phyloP scores from a whole-genome alignment of 1,284 basidiomycete species.

The Bjerkandera adusta region DNA sequence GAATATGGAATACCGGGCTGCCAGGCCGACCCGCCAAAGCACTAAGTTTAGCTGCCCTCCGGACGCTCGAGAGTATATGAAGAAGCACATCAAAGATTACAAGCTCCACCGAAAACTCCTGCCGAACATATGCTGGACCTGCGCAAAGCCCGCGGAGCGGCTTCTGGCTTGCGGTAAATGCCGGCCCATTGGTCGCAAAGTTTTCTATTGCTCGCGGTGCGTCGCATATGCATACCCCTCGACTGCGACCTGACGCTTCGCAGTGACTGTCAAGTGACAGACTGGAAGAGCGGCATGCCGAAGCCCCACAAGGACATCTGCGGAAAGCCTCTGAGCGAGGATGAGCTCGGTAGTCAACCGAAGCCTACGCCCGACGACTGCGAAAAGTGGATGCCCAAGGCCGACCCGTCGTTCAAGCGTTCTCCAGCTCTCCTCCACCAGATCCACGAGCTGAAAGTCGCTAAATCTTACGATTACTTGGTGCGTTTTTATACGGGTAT shows the following conservation, averaged over 20 bases:
- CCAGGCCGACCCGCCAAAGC: no score
- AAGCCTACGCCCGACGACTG: background rate
- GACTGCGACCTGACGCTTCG: no score
- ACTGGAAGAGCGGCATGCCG: background rate
- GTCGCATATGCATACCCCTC: no score
- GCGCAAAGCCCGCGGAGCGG: no score
- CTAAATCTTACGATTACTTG: background rate
- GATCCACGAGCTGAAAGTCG: background rate
- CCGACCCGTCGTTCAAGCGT: background rate
- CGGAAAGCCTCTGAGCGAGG: background rate
- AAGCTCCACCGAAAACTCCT: no score
- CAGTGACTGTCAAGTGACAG: background rate
- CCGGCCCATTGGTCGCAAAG: background rate
- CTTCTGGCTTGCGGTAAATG: background rate
- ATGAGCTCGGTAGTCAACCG: background rate
- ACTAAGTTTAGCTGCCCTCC: no score
- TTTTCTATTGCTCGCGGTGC: background rate
- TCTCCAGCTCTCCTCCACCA: conserved; percentile 1
- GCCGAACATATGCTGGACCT: no score
- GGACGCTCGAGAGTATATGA: no score
- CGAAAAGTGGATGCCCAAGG: background rate
- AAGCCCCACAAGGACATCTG: background rate
- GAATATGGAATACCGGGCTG: no score
- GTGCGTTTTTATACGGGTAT: no score
- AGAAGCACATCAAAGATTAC: background rate